Evolutionary conservation across 768 basidiomycete genomes (phyloP), one percentile per base, ranked within the genome.

Genomic region (Exidia glandulosa): DNA sequence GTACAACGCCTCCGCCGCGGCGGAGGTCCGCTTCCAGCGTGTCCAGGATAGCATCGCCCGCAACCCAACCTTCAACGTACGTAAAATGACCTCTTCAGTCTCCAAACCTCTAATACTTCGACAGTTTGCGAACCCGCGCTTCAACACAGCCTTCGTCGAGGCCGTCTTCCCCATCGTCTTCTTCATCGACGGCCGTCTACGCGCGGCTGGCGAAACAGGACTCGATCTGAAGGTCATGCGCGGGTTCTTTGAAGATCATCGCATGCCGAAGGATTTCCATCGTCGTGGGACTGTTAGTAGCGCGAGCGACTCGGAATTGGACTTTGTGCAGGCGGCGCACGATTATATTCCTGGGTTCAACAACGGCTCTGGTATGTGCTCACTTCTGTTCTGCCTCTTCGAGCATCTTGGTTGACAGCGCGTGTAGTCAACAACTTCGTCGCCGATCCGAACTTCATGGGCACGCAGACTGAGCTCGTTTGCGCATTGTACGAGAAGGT

Each of bases 1-100:
- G 29, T 47, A 33, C 57, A 36, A 29, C 36, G 19, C 58, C 16
- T 32, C 33, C 27, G 57, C 47, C 7, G 60, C 60, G 23, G 32
- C 32, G 13, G 57, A 61, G 48, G 34, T 47, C 33, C 56, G 60
- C 32, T 57, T 47, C 57, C 34, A 47, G 47, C 60, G 60, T 6
- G 45, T 61, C n/a, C 56, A 61, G 47, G 60, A 61, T 16, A 41
- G 41, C 31, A 57, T 61, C 52, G 56, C 56, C 13, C 32, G 31
- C 30, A 61, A 61, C 60, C 60, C 60, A 3, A 52, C 55, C 12
- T 57, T 61, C 41, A n/a, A n/a, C n/a, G n/a, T n/a, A n/a, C n/a
- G n/a, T n/a, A n/a, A n/a, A n/a, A n/a, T n/a, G n/a, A n/a, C n/a
- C n/a, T n/a, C n/a, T n/a, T n/a, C n/a, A n/a, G n/a, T n/a, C n/a